A percentile compares a stretch with the other conserved stretches of the same genome.
Conservation (phyloP, 371 early-diverging fungal genomes). For the Furculomyces boomerangus region DNA sequence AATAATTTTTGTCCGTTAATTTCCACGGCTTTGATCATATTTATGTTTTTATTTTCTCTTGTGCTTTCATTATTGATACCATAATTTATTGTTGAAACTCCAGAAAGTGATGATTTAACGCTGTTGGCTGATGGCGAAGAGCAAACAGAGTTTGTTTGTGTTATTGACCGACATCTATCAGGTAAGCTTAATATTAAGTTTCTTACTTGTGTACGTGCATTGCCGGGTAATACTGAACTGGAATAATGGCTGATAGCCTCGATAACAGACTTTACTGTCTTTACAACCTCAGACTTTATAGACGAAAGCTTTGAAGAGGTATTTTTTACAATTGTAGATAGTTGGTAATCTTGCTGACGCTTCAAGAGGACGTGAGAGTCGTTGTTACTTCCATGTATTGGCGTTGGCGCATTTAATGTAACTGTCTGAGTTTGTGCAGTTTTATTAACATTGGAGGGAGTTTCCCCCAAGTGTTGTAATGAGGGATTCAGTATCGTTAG, state of each 20-base stretch:
- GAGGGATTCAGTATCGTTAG: background rate
- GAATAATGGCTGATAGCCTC: constrained; percentile 77
- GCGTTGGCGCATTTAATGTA: constrained; percentile 3
- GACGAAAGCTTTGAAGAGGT: constrained; percentile 20
- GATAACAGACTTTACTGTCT: constrained; percentile 72
- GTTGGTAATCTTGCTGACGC: constrained; percentile 14
- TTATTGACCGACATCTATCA: constrained; percentile 50
- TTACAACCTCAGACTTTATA: constrained; percentile 66
- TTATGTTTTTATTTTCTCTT: background rate
- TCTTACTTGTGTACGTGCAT: constrained; percentile 66
- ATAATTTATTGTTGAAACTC: background rate
- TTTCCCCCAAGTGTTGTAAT: background rate
- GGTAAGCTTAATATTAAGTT: constrained; percentile 72
- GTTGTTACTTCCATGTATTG: background rate
- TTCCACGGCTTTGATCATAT: constrained; percentile 5
- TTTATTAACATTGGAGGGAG: no score
- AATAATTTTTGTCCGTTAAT: constrained; percentile 41
- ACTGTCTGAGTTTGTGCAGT: constrained; percentile 18
- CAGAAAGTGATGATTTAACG: constrained; percentile 3
- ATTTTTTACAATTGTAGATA: constrained; percentile 1
- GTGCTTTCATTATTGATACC: background rate
- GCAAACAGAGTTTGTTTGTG: constrained; percentile 6
- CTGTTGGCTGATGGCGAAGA: constrained; percentile 7
- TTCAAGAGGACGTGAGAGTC: constrained; percentile 12
- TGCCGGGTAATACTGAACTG: constrained; percentile 64